Evolutionary conservation across 2,329 filamentous ascomycete genomes (phyloP).

Genomic region (Aspergillus persii): DNA sequence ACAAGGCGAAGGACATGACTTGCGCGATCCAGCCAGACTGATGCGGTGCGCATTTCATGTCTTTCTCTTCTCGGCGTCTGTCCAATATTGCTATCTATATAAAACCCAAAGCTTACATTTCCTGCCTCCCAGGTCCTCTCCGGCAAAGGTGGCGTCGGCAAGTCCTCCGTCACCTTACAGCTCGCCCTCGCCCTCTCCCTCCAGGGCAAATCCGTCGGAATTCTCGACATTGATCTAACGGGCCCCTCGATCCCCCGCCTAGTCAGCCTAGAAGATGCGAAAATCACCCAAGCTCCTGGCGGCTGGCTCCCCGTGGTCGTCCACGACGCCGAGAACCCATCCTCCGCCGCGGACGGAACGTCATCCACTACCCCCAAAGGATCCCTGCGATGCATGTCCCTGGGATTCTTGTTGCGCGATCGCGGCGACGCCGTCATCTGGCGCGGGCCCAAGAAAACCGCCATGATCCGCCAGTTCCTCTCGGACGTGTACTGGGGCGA

Average conservation of each 20-base stretch:
- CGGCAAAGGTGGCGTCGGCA: conserved; percentile 96
- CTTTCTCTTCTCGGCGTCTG: background rate
- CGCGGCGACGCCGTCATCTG: conserved; percentile 92
- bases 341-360: conserved; percentile 7
- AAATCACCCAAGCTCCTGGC: conserved; percentile 85
- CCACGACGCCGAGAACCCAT: conserved; percentile 51
- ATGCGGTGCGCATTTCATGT: background rate
- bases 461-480: conserved; percentile 96
- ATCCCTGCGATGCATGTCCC: conserved; percentile 71
- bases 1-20: conserved; percentile 15
- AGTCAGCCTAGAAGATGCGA: conserved; percentile 82
- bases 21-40: background rate
- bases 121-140: conserved; percentile 64
- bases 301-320: conserved; percentile 91
- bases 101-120: conserved; percentile 9
- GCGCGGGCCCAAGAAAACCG: conserved; percentile 97
- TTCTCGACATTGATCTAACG: conserved; percentile 94
- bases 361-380: conserved; percentile 29
- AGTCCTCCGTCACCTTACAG: conserved; percentile 96
- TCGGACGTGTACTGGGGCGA: conserved; percentile 84
- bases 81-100: background rate
- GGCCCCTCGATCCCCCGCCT: conserved; percentile 95
- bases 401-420: conserved; percentile 82
- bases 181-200: conserved; percentile 85
- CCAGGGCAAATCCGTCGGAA: conserved; percentile 83